These are phyloP conservation scores for Paramyrothecium roridum DNA, from an alignment of 2,329 filamentous ascomycete species.

Conservation along the genomic window DNA sequence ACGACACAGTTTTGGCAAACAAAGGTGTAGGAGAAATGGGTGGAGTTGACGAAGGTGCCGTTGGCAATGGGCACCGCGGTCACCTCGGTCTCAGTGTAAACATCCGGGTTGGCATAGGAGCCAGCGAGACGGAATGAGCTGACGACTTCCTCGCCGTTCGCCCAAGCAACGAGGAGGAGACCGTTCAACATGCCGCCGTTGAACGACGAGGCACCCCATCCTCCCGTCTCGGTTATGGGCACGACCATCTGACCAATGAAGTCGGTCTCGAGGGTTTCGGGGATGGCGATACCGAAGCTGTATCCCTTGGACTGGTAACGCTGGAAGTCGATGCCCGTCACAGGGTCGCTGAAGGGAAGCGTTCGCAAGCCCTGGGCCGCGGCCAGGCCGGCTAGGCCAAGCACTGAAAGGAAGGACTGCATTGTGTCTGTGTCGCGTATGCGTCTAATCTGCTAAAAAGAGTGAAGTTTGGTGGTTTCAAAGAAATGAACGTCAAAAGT, in stretches of 20 bases:
- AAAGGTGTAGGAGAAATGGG: conserved; percentile 52
- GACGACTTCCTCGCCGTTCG: conserved; percentile 38
- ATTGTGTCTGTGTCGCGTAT: not conserved
- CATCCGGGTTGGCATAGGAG: conserved; percentile 42
- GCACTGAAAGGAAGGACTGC: conserved; percentile 5
- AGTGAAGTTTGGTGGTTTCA: not conserved
- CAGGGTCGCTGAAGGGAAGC: conserved; percentile 33
- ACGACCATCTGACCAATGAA: conserved; percentile 52
- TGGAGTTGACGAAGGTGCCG: conserved; percentile 49
- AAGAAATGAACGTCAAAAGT: not conserved
- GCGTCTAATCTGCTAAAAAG: not conserved
- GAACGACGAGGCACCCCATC: conserved; percentile 46
- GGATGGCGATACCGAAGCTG: conserved; percentile 47
- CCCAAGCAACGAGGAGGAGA: conserved; percentile 47
- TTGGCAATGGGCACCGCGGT: conserved; percentile 40
- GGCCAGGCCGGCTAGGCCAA: conserved; percentile 14
- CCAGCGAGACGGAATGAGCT: conserved; percentile 24
- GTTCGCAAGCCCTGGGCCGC: conserved; percentile 14
- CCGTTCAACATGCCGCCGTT: conserved; percentile 43
- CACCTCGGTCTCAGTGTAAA: conserved; percentile 38
- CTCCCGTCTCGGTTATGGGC: conserved; percentile 28
- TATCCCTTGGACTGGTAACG: conserved; percentile 33
- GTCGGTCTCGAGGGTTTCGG: conserved; percentile 44
- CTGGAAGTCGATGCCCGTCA: conserved; percentile 43
- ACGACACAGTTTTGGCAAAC: conserved; percentile 43